Evolutionary conservation across 768 basidiomycete species (phyloP), one percentile per base, ranked within the genome.

Genomic region (Saitozyma sp.): DNA sequence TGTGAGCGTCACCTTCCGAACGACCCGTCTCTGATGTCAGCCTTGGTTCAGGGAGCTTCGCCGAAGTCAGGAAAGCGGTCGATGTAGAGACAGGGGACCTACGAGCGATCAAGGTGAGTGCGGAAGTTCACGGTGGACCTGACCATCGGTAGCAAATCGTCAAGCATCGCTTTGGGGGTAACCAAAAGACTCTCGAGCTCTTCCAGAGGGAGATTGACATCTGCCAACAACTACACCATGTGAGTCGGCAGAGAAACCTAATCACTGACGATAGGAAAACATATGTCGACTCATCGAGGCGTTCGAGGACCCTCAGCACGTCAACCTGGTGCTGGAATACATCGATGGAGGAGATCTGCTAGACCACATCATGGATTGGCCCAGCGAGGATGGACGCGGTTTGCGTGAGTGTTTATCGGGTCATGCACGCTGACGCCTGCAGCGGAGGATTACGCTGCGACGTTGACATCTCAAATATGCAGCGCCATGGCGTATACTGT

Each of bases 1-100:
- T 59, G 68, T 80, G 50, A 58, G 76, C 63, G 6, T 6, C 11
- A 14, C 14, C 9, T 19, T 45, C 16, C 11, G 37, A 9, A 42
- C 11, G 19, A 29, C 29, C 29, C 46, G 10, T n/a, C 37, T 17
- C 64, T 61, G 77, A 85, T 68, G 69, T 38, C 65, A 80, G 77
- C 61, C 64, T 97, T 3, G 95, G 95, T 57, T 88, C 88, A 69
- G 95, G 95, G 9, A 87, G 91, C 2, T 98, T 96, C 75, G 95
- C 92, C 5, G 88, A 88, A 9, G 95, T 97, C 17, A 85, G 88
- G 82, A 90, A 89, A 76, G 92, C 90, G 1, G 82, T 93, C 50
- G 84, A 86, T 68, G 85, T 87, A 9, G 77, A 80, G 19, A 88
- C 88, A 10, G 91, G 91, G 10, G 80, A 84, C 60, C 86, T 86